These are phyloP conservation scores for Echium plantagineum DNA, from an alignment of 257 asterid species.

Conservation along the genomic window DNA sequence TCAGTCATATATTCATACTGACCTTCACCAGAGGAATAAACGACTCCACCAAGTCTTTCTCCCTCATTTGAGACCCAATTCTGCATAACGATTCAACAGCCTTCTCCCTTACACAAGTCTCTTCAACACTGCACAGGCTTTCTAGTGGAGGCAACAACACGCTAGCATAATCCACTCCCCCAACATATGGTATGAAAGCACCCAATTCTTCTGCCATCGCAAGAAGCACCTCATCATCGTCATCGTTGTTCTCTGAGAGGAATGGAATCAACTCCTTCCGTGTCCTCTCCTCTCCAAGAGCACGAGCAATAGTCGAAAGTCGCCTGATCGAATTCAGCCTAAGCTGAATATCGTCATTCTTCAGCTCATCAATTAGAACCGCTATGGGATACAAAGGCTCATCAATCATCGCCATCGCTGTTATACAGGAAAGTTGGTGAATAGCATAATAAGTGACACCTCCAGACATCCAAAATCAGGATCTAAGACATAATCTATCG, in stretches of 20 bases:
- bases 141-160: slow-evolving; percentile 46
- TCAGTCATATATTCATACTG: not conserved
- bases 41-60: slow-evolving; percentile 34
- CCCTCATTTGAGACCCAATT: slow-evolving; percentile 25
- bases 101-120: slow-evolving; percentile 22
- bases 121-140: slow-evolving; percentile 40
- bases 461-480: not conserved
- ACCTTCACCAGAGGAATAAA: slow-evolving; percentile 54
- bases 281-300: slow-evolving; percentile 81
- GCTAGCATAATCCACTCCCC: slow-evolving; percentile 41
- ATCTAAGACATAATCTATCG: too few relatives aligned
- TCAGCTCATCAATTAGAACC: slow-evolving; percentile 68
- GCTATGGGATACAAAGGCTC: slow-evolving; percentile 72
- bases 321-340: slow-evolving; percentile 61
- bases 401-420: slow-evolving; percentile 50
- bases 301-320: slow-evolving; percentile 73
- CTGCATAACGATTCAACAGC: slow-evolving; percentile 26
- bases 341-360: slow-evolving; percentile 65
- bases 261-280: slow-evolving; percentile 68
- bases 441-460: not conserved
- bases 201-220: slow-evolving; percentile 46
- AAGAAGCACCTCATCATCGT: slow-evolving; percentile 49
- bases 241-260: slow-evolving; percentile 60
- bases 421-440: not conserved
- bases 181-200: slow-evolving; percentile 28